Percentiles rank a stretch among this genome's conserved stretches.
phyloP scores from a whole-genome alignment of 192 early-diverging fungal species.

The Spinellus fusiger region DNA sequence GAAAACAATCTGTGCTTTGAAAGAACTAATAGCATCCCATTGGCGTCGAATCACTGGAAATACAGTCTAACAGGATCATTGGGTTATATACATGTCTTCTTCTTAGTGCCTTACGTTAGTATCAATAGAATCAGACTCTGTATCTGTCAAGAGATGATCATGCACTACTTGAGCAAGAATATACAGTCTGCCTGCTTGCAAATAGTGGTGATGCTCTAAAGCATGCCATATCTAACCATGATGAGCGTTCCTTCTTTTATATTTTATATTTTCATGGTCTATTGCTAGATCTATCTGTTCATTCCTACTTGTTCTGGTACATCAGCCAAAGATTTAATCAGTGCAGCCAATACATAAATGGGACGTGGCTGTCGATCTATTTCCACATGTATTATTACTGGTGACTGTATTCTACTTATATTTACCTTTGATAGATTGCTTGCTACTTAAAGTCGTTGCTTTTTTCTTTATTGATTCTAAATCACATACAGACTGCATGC shows the following conservation, averaged over 20 bases:
- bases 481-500: constrained; percentile 53
- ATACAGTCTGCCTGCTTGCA: constrained; percentile 66
- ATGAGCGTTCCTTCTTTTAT: background rate
- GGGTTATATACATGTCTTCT: background rate
- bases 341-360: constrained; percentile 66
- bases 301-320: constrained; percentile 76
- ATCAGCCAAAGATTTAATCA: constrained; percentile 79
- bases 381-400: background rate
- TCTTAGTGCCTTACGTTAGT: constrained; percentile 3
- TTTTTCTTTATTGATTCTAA: constrained; percentile 43
- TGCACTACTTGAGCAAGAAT: constrained; percentile 65
- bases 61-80: constrained; percentile 34
- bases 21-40: constrained; percentile 77
- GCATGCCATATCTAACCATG: constrained; percentile 72
- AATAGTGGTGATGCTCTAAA: constrained; percentile 61
- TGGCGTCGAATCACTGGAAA: constrained; percentile 80
- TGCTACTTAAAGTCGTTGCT: constrained; percentile 5
- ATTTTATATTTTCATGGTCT: background rate
- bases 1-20: constrained; percentile 70
- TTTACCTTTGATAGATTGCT: background rate
- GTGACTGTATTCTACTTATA: background rate
- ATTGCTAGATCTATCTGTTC: background rate
- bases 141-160: constrained; percentile 53
- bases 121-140: constrained; percentile 29
- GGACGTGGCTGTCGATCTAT: constrained; percentile 45